Base-by-base conservation (phyloP, 2,329 filamentous ascomycete genomes). In the Tolypocladium amazonense region DNA sequence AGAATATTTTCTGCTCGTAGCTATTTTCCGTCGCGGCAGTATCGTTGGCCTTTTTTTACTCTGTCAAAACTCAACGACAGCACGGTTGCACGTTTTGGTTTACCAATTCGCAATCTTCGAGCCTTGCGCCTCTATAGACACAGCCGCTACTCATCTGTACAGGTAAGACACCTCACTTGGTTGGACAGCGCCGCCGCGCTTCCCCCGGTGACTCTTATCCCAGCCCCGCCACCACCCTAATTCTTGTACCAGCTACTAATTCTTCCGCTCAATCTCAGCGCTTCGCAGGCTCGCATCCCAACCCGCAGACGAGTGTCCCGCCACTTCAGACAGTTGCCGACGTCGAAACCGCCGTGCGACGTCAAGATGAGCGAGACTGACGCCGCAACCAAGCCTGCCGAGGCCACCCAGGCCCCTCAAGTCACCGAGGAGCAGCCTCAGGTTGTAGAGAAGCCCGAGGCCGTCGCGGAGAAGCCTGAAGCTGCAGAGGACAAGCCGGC, bases 381-480 rank as follows among this genome's bases (percentile, higher is more conserved):
- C 37, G 65, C 70, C 55, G 58, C 64, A 35, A 61, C 61, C 20
- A 62, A 67, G 37, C 65, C 66, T 57, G 59, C 64, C 25, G 67
- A 69, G 57, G 64, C 65, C 54, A 65, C 67, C 50, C 66, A 69
- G 62, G 47, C 61, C 37, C 62, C 65, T 23, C 63, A 65, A 47
- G 62, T 68, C 64, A 60, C 66, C 37, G 65, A 27, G 23, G 54
- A 56, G 54, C 15, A 39, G 54, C 37, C 54, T 18, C 33, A 67
- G 56, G 43, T 64, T 15, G 65, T 71, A 35, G 69, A 71, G 20
- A 62, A 62, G 35, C 18, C 65, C 14, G 58, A 60, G 38, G 25
- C 47, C 30, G 50, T 30, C 55, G 55, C 18, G 47, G 58, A 39
- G 35, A 56, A 27, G 30, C 45, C 56, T 39, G 60, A 59, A 14